Base-by-base conservation (phyloP, 1,284 basidiomycete genomes). In the Hypsizygus ulmarius region DNA sequence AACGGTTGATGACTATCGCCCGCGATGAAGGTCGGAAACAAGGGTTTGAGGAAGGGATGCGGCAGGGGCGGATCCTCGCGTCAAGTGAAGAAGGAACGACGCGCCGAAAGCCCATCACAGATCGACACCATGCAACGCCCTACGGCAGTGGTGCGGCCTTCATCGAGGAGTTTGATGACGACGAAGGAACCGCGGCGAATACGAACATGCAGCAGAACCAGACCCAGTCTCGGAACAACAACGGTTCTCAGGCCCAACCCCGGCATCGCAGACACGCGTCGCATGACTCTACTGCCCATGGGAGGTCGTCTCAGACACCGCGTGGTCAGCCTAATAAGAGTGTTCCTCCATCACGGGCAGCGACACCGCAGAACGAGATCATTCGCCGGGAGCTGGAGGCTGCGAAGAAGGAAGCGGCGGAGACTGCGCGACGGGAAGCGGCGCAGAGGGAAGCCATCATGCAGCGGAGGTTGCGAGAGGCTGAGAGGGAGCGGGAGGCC, bases 11-110 rank as follows among this genome's bases (percentile, higher is more conserved):
- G 12, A 44, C 62, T 0, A 42, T 63, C 2, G 69, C 69, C 0
- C 60, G 62, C n/a, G 67, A 67, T 51, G 60, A 70, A 47, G 69
- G 67, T 16, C 58, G 65, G 7, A 58, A 53, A 42, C 52, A 64
- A 43, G 69, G 69, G 2, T 70, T 63, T 47, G 57, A 65, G 11
- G 59, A 65, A 49, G 68, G 69, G 0, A 51, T 68, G 32, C 55
- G 53, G 11, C 66, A 67, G 25, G 68, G 66, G 7, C 55, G 61
- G 27, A 48, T 55, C 28, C 49, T 59, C n/a, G 58, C 57, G 18
- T 49, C 55, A n/a, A 53, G 45, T 19, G 19, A 48, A 21, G 34
- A 29, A 8, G 47, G 39, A 39, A 42, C 39, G 3, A 1, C 15
- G 8, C 35, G 40, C 7, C 40, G 27, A 11, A 37, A 21, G 21